Evolutionary conservation across 106 monocot genomes (phyloP), one percentile per base, ranked within the genome.

Genomic region (Dendrobium catenatum): DNA sequence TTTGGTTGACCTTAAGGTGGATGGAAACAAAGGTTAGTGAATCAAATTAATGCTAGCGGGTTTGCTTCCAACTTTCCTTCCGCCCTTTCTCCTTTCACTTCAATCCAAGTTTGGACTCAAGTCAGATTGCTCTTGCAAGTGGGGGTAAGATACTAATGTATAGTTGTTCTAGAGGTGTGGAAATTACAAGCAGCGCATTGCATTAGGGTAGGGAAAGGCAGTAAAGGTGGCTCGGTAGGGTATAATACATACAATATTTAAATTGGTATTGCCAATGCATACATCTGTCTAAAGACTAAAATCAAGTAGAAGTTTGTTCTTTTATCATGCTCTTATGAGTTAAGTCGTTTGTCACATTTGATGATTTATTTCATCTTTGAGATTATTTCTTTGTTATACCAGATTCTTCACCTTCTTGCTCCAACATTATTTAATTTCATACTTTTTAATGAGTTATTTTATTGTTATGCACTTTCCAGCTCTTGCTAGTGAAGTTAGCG

Each of bases 401-500:
- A 37, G 37, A 70, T 26, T 70, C 2, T 33, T 70, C 16, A 10
- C 10, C 4, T 70, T 33, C 16, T 70, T 22, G n/a, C 37, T 16
- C 15, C 15, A 13, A 70, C 15, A n/a, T 33, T 15, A 37, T 15
- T 70, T 29, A 70, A 33, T 37, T 61, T 61, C 3, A 16, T 70
- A 13, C 29, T 37, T 70, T 70, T n/a, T 37, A 70, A 37, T 15
- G 4, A 37, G 70, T 37, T 37, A 33, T 68, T 68, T 68, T 58
- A 68, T 33, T 37, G 4, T 3, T 37, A 15, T 37, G 29, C 9
- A 33, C 79, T 54, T 81, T 84, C 73, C 85, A 99, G 98, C 95
- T 85, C 42, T 99, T 88, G 90, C 95, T 83, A 79, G 89, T 77
- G 98, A 99, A 85, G 98, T 99, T 74, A 89, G 85, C 81, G 98